A percentile compares a stretch with the other conserved stretches of the same genome.
Conservation (phyloP, 495 filamentous ascomycete species). For the Aspergillus saccharolyticus region DNA sequence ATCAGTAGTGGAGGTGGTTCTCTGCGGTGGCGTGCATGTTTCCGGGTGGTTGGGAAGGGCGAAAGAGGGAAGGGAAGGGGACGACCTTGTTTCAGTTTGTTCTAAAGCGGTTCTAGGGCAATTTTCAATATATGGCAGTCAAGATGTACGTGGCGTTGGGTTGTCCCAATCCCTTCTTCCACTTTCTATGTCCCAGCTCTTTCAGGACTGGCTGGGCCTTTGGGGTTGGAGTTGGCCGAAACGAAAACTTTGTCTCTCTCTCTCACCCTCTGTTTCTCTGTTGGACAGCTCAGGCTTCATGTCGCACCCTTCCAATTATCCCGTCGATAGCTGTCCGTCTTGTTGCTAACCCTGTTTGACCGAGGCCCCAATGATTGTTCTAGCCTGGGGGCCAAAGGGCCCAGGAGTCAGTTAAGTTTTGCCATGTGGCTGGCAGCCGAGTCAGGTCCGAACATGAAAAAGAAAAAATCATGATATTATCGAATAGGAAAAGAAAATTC, state of each 20-base stretch:
- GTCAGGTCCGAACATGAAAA: slow-evolving; percentile 8
- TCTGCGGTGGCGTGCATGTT: neutral
- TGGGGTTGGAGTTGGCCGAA: too few relatives aligned
- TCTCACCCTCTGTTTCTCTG: neutral
- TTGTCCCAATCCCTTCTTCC: neutral
- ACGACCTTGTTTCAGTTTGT: neutral
- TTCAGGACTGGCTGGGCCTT: too few relatives aligned
- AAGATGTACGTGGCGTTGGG: neutral
- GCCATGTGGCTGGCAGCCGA: slow-evolving; percentile 11
- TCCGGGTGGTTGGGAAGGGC: neutral
- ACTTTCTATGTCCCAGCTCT: neutral
- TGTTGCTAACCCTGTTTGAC: neutral
- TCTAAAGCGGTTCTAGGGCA: neutral
- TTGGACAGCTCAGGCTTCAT: too few relatives aligned
- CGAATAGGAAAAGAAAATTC: too few relatives aligned
- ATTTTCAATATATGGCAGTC: neutral
- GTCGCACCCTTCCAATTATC: neutral
- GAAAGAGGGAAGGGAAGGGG: neutral
- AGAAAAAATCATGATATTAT: too few relatives aligned
- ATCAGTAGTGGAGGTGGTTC: neutral
- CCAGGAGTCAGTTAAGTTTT: slow-evolving; percentile 8
- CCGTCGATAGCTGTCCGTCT: neutral
- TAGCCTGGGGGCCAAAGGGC: neutral
- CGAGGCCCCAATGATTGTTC: neutral
- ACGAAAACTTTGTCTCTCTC: too few relatives aligned